Evolutionary conservation across 129 eudicot species (phyloP).

Genomic region (Pseudognaphalium luteoalbum): DNA sequence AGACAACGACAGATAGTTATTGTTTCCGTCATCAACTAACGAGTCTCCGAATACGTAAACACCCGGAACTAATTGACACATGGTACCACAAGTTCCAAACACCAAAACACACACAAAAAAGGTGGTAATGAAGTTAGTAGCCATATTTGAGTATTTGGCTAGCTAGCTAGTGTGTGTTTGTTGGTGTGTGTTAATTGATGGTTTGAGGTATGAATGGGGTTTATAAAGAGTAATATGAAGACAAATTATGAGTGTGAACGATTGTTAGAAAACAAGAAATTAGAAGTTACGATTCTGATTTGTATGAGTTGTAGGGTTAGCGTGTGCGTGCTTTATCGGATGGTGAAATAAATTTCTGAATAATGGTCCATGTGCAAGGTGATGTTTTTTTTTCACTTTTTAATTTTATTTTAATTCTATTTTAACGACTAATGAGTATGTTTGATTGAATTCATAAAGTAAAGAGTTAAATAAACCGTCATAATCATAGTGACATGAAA

Average conservation of each 20-base stretch:
- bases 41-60: conserved; percentile 78
- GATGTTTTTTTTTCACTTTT: neutral
- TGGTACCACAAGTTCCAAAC: conserved; percentile 17
- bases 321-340: conserved; percentile 29
- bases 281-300: conserved; percentile 27
- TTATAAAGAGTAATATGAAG: conserved; percentile 17
- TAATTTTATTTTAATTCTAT: no score
- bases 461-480: no score
- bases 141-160: neutral
- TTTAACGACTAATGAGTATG: no score
- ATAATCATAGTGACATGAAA: no score
- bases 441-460: no score
- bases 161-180: neutral
- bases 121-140: neutral
- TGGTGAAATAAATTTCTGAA: conserved; percentile 8
- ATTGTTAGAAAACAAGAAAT: conserved; percentile 15
- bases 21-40: conserved; percentile 77
- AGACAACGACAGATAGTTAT: conserved; percentile 52
- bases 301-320: conserved; percentile 26
- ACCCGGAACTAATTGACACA: conserved; percentile 43
- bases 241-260: conserved; percentile 42
- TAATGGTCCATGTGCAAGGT: conserved; percentile 24
- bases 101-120: conserved; percentile 9
- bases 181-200: neutral
- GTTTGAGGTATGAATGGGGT: conserved; percentile 20